These are phyloP conservation scores for Phanerochaete sordida DNA, from an alignment of 768 basidiomycete genomes.

Conservation along the genomic window DNA sequence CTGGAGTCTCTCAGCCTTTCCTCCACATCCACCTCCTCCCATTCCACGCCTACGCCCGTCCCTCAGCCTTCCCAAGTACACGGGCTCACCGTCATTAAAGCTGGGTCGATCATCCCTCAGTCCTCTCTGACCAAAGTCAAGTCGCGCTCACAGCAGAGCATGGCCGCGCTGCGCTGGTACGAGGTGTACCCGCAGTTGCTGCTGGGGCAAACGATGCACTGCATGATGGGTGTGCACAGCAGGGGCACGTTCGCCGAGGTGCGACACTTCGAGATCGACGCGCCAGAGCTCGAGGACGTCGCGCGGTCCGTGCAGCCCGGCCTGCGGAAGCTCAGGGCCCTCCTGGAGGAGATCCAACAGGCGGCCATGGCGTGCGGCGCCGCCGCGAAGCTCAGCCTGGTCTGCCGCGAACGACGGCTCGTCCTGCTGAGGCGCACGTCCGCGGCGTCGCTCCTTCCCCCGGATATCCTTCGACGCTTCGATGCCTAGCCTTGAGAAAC, in stretches of 20 bases:
- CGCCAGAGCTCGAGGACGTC: slow-evolving; percentile 16
- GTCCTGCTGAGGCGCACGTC: slow-evolving; percentile 47
- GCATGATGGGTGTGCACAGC: slow-evolving; percentile 57
- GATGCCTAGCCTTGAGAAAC: no score
- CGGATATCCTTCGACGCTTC: no score
- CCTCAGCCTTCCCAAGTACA: not conserved
- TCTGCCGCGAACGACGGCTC: slow-evolving; percentile 41
- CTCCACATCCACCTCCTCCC: not conserved
- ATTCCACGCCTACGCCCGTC: not conserved
- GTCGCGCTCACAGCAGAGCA: slow-evolving; percentile 5
- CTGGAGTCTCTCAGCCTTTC: slow-evolving; percentile 16
- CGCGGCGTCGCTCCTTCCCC: slow-evolving; percentile 40
- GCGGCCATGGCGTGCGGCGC: slow-evolving; percentile 50
- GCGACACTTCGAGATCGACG: slow-evolving; percentile 36
- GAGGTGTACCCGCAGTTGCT: slow-evolving; percentile 65
- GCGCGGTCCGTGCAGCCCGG: slow-evolving; percentile 25
- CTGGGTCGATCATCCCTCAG: slow-evolving; percentile 6
- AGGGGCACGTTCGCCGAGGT: slow-evolving; percentile 50
- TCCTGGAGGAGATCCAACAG: slow-evolving; percentile 37
- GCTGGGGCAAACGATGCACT: slow-evolving; percentile 62
- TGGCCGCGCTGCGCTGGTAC: slow-evolving; percentile 41
- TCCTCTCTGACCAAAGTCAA: slow-evolving; percentile 11
- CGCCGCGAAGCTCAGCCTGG: slow-evolving; percentile 50
- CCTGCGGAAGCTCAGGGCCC: slow-evolving; percentile 27
- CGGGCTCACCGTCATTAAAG: slow-evolving; percentile 3